Percentiles rank a stretch among this genome's conserved stretches.
Evolutionary conservation across 352 stramenopile genomes (phyloP).

Genomic region (Globisporangium lucens): DNA sequence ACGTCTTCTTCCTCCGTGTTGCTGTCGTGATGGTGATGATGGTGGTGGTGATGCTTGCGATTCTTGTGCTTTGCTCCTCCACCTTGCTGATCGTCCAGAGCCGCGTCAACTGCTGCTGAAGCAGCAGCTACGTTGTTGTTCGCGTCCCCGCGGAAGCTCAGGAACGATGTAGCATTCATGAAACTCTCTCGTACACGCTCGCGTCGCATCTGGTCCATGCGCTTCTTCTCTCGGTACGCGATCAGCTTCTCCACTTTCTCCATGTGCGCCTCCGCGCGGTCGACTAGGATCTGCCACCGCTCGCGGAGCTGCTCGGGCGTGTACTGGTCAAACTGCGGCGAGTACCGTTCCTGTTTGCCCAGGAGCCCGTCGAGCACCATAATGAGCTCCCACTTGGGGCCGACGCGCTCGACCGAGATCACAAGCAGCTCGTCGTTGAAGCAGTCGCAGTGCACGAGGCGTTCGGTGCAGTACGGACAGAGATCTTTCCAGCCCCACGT

Average conservation of each 20-base stretch:
- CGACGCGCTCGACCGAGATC: conserved; percentile 50
- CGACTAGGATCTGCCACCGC: conserved; percentile 54
- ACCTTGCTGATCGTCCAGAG: conserved; percentile 2
- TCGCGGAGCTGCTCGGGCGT: conserved; percentile 49
- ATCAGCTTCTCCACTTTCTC: conserved; percentile 57
- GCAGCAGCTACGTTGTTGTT: neutral
- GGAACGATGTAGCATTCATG: conserved; percentile 18
- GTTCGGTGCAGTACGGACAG: conserved; percentile 66
- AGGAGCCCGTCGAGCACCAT: conserved; percentile 49
- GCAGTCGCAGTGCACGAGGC: conserved; percentile 58
- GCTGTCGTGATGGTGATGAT: neutral
- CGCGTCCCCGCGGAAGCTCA: conserved; percentile 9
- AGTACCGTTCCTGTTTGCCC: conserved; percentile 37
- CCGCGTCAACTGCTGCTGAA: neutral
- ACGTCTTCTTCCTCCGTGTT: conserved; percentile 13
- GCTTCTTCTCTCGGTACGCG: conserved; percentile 52
- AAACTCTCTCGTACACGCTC: conserved; percentile 35
- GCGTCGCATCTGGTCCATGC: conserved; percentile 26
- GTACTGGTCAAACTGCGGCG: conserved; percentile 55
- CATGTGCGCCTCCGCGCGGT: conserved; percentile 47
- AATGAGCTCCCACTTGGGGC: conserved; percentile 67
- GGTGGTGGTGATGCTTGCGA: neutral
- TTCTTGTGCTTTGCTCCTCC: neutral
- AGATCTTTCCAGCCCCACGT: conserved; percentile 58
- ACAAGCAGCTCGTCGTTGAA: conserved; percentile 70